phyloP scores from a whole-genome alignment of 116 monocot species.

The Cymodocea nodosa region DNA sequence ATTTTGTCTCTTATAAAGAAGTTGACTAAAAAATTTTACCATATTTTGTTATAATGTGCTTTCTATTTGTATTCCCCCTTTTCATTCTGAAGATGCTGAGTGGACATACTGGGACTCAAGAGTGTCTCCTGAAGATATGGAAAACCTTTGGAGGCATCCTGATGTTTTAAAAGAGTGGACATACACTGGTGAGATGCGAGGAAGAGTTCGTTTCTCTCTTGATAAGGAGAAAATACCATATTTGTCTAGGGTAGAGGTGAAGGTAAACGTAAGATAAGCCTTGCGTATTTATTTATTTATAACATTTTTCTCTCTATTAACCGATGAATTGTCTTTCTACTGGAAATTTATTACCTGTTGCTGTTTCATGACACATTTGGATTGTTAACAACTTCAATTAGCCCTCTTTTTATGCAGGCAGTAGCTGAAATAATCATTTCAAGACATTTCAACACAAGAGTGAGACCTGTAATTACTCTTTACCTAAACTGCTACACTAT shows the following conservation, averaged over 20 bases:
- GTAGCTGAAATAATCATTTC: slow-evolving; percentile 80
- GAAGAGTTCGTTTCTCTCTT: slow-evolving; percentile 81
- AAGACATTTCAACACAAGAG: slow-evolving; percentile 47
- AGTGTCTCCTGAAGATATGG: slow-evolving; percentile 80
- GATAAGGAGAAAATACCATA: slow-evolving; percentile 70
- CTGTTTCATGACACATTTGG: no score
- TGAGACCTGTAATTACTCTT: slow-evolving; percentile 47
- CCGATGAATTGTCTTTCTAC: no score
- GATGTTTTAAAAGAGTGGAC: slow-evolving; percentile 79
- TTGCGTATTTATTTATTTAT: no score
- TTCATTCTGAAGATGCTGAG: slow-evolving; percentile 1
- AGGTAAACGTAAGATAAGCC: slow-evolving; percentile 33
- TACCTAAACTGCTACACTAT: not conserved
- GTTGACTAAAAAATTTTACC: no score
- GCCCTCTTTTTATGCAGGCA: slow-evolving; percentile 37
- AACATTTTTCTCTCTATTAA: no score
- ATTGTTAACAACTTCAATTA: not conserved
- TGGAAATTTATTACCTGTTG: no score
- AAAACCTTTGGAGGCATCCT: slow-evolving; percentile 69
- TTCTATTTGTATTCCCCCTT: not conserved
- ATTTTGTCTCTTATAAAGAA: no score
- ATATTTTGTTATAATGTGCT: no score
- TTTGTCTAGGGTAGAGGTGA: slow-evolving; percentile 85
- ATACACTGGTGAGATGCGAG: slow-evolving; percentile 63
- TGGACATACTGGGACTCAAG: slow-evolving; percentile 76